Evolutionary conservation across 2,329 filamentous ascomycete genomes (phyloP).

Genomic region (Lecanicillium sp.): DNA sequence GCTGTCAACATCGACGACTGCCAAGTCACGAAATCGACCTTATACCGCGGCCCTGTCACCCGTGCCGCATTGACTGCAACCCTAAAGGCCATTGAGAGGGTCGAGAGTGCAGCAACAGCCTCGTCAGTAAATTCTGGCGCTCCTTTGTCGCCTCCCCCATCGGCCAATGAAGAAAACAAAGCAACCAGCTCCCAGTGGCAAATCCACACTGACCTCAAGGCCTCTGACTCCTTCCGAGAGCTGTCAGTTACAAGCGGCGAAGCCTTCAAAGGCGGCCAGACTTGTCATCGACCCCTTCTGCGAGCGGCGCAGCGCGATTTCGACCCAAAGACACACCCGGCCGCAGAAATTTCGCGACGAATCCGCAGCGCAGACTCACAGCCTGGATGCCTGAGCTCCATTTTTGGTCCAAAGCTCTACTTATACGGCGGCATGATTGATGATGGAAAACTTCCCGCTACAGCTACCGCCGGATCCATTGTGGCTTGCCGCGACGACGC

Average conservation of each 20-base stretch:
- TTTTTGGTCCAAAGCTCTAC: constrained; percentile 28
- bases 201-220: constrained; percentile 17
- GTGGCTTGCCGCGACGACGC: constrained; percentile 27
- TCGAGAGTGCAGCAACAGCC: constrained; percentile 17
- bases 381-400: constrained; percentile 28
- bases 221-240: constrained; percentile 17
- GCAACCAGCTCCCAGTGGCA: neutral
- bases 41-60: constrained; percentile 30
- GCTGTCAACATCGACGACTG: constrained; percentile 29
- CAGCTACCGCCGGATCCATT: constrained; percentile 16
- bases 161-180: neutral
- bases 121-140: constrained; percentile 1
- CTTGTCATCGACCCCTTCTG: constrained; percentile 27
- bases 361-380: constrained; percentile 33
- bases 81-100: constrained; percentile 26
- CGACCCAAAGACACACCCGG: constrained; percentile 22
- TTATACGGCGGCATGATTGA: constrained; percentile 33
- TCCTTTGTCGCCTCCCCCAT: constrained; percentile 6
- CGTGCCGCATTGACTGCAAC: constrained; percentile 28
- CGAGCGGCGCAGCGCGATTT: constrained; percentile 30
- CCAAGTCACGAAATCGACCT: constrained; percentile 28
- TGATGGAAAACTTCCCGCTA: constrained; percentile 12
- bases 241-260: constrained; percentile 23
- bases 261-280: constrained; percentile 27
- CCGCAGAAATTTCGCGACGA: constrained; percentile 30